These are phyloP conservation scores for Blakeslea trispora DNA, from an alignment of 371 early-diverging fungal genomes.

Conservation along the genomic window DNA sequence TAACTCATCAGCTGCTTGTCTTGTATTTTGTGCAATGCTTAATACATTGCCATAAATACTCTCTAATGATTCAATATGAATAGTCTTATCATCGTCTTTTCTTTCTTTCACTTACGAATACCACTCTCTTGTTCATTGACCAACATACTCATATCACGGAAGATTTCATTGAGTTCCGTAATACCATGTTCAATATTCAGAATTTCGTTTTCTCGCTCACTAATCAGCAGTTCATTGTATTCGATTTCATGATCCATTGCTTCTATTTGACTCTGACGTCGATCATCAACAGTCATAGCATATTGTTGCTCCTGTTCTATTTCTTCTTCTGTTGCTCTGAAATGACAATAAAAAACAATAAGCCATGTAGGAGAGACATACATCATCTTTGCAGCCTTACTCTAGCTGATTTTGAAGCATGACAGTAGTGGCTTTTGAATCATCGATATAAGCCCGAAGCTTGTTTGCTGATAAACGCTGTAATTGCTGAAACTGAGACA, in stretches of 20 bases:
- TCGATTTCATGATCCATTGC: conserved; percentile 89
- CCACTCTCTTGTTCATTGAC: conserved; percentile 94
- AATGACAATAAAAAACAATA: no score
- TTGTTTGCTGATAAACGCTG: conserved; percentile 84
- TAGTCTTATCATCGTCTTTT: no score
- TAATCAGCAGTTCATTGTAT: conserved; percentile 90
- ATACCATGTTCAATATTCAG: conserved; percentile 92
- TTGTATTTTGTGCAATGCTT: conserved; percentile 75
- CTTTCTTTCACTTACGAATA: conserved; percentile 65
- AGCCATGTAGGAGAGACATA: no score
- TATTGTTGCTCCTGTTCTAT: conserved; percentile 37
- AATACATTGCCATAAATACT: conserved; percentile 77
- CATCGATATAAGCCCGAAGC: conserved; percentile 84
- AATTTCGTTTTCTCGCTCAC: conserved; percentile 92
- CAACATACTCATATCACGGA: conserved; percentile 92
- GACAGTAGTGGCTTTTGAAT: conserved; percentile 55
- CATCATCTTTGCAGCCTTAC: no score
- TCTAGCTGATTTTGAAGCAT: conserved; percentile 41
- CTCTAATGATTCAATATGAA: conserved; percentile 26
- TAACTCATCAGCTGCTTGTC: conserved; percentile 81
- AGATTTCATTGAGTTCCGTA: conserved; percentile 92
- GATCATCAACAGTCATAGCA: conserved; percentile 55
- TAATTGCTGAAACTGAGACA: conserved; percentile 85
- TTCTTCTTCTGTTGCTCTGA: conserved; percentile 48
- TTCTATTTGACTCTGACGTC: conserved; percentile 67